Evolutionary conservation across 148 eudicot species (phyloP).

Genomic region (Chenopodium quinoa): DNA sequence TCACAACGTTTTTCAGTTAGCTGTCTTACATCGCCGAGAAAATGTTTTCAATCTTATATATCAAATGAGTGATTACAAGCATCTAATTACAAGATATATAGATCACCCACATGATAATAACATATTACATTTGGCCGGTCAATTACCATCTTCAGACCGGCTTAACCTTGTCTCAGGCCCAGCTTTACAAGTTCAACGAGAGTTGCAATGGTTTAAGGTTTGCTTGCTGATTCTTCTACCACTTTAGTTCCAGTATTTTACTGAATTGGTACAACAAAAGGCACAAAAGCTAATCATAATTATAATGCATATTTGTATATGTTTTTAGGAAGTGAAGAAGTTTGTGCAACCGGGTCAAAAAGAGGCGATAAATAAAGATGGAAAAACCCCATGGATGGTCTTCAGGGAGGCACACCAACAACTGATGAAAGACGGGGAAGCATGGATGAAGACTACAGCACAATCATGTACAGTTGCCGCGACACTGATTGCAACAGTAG

Average conservation of each 20-base stretch:
- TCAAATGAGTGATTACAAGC: slow-evolving; percentile 25
- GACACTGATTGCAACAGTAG: slow-evolving; percentile 27
- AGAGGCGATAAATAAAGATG: slow-evolving; percentile 26
- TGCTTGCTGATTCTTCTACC: neutral
- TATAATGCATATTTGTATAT: neutral
- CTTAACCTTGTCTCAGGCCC: slow-evolving; percentile 27
- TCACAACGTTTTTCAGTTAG: slow-evolving; percentile 28
- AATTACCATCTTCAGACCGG: slow-evolving; percentile 21
- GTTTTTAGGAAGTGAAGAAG: slow-evolving; percentile 27
- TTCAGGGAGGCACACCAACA: slow-evolving; percentile 27
- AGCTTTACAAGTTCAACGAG: slow-evolving; percentile 30
- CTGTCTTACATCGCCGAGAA: slow-evolving; percentile 29
- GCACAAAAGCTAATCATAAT: neutral
- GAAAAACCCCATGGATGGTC: slow-evolving; percentile 28
- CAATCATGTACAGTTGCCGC: slow-evolving; percentile 27
- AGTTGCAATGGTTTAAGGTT: slow-evolving; percentile 36
- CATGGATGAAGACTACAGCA: slow-evolving; percentile 35
- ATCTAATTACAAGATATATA: slow-evolving; percentile 19
- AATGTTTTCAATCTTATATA: slow-evolving; percentile 34
- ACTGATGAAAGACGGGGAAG: slow-evolving; percentile 27
- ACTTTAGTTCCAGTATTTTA: neutral
- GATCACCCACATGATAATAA: slow-evolving; percentile 25
- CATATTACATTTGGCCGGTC: slow-evolving; percentile 31
- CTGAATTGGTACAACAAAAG: neutral
- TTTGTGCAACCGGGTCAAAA: slow-evolving; percentile 26